Evolutionary conservation across 768 basidiomycete genomes (phyloP).

Genomic region (Royoungia palumana): DNA sequence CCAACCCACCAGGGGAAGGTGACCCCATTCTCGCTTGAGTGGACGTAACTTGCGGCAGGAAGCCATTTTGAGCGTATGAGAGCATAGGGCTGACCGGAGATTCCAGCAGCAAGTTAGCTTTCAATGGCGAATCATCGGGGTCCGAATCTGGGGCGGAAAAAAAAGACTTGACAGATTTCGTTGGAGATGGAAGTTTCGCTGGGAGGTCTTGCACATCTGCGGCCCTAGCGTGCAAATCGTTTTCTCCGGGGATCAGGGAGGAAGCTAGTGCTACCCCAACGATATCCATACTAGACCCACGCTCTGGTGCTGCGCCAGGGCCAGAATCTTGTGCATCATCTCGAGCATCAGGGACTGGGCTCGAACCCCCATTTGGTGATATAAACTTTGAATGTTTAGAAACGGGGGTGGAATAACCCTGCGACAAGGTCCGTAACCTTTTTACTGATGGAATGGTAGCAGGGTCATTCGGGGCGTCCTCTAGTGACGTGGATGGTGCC

Average conservation of each 20-base stretch:
- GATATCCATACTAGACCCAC: background rate
- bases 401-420: background rate
- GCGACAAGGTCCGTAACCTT: conserved; percentile 16
- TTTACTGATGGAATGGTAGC: conserved; percentile 24
- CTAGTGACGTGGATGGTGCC: conserved; percentile 27
- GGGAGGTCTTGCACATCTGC: background rate
- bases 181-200: conserved; percentile 27
- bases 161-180: conserved; percentile 34
- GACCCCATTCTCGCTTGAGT: conserved; percentile 30
- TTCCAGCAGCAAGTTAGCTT: conserved; percentile 26
- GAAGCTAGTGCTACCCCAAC: background rate
- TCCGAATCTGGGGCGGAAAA: conserved; percentile 40
- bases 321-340: conserved; percentile 1
- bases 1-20: conserved; percentile 13
- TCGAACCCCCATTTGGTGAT: conserved; percentile 10
- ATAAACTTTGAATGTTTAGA: background rate
- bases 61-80: conserved; percentile 36
- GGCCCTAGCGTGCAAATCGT: background rate
- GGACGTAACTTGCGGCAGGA: conserved; percentile 37
- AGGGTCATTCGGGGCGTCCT: conserved; percentile 15
- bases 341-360: conserved; percentile 1
- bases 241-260: conserved; percentile 4
- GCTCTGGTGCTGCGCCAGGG: background rate
- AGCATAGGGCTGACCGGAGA: conserved; percentile 35
- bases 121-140: conserved; percentile 22